A percentile compares a stretch with the other conserved stretches of the same genome.
These are phyloP conservation scores for Globisporangium spiculum DNA, from an alignment of 352 stramenopile species.

Conservation along the genomic window DNA sequence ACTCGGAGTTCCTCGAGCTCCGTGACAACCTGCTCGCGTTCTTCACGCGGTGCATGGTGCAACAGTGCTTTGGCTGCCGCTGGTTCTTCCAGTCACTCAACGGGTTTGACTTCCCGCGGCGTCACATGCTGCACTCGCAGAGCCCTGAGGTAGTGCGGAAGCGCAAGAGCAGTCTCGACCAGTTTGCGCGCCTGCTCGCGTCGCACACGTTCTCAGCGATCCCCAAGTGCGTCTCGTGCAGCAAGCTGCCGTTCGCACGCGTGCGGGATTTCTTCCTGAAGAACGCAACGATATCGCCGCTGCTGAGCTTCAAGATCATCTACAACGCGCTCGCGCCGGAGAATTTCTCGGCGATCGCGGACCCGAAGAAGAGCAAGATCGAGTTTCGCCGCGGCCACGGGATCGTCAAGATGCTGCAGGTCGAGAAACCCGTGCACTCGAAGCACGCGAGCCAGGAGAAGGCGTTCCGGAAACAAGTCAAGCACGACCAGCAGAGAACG, in stretches of 20 bases:
- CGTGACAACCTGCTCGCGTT: conserved; percentile 49
- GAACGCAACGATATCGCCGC: conserved; percentile 25
- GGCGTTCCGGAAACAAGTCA: conserved; percentile 7
- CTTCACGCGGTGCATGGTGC: conserved; percentile 35
- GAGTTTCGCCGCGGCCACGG: conserved; percentile 60
- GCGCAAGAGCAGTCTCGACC: conserved; percentile 45
- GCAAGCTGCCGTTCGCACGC: conserved; percentile 44
- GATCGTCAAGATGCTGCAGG: conserved; percentile 61
- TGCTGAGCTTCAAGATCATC: conserved; percentile 28
- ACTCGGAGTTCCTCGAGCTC: conserved; percentile 68
- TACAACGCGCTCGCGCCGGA: conserved; percentile 30
- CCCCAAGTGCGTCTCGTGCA: conserved; percentile 68
- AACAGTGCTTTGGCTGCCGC: conserved; percentile 71
- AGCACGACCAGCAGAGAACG: conserved; percentile 13
- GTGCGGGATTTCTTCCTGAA: conserved; percentile 69
- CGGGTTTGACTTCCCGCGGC: conserved; percentile 59
- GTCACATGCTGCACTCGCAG: conserved; percentile 53
- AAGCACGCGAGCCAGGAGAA: conserved; percentile 26
- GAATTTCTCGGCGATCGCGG: conserved; percentile 58
- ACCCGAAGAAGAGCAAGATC: conserved; percentile 78
- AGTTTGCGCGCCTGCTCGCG: conserved; percentile 52
- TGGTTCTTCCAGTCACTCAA: conserved; percentile 68
- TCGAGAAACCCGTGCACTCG: conserved; percentile 56
- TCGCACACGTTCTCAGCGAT: conserved; percentile 77
- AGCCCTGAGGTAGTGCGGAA: conserved; percentile 38